Evolutionary conservation across 768 basidiomycete genomes (phyloP), one percentile per base, ranked within the genome.

Genomic region (Lactarius quietus): DNA sequence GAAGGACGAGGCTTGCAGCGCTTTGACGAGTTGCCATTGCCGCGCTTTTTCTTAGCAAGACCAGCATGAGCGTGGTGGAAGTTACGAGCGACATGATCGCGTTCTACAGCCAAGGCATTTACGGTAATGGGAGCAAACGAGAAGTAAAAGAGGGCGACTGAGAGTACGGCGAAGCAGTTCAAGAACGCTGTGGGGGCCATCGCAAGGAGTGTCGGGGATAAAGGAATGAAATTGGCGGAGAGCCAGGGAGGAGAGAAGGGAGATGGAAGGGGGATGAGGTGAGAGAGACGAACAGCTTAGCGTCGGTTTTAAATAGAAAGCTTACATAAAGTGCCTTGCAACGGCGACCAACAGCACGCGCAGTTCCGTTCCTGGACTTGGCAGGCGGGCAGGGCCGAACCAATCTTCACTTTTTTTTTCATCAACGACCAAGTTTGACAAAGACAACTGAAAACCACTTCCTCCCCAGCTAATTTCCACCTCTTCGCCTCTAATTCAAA

Each of bases 381-480:
- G 54, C 33, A 33, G 4, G 33, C 54, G 54, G 55, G 55, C 66
- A 59, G 68, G 57, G 31, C 52, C 57, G 57, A 51, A 43, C 38
- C 52, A 43, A 31, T 41, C 38, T 77, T 81, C 85, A 83, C 82
- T 79, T 81, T 78, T 80, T 54, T 26, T 53, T 38, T 48, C 58
- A 45, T 28, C 48, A 73, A 86, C 89, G 89, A 87, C 78, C 89
- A 89, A 89, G 85, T 90, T 89, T 87, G 84, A 82, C 83, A 85
- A 82, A 77, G 84, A 81, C 83, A 85, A 82, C 78, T 84, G 86
- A 83, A 86, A 87, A 88, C 86, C 86, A 89, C 89, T 91, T 90
- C 69, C 60, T 65, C 66, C 78, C 76, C 78, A 77, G 77, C 72
- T 77, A 80, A 76, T 76, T 76, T 76, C 53, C 78, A 82, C 82